These are phyloP conservation scores for Staphylotrichum tortipilum DNA, from an alignment of 495 filamentous ascomycete genomes.

Conservation along the genomic window DNA sequence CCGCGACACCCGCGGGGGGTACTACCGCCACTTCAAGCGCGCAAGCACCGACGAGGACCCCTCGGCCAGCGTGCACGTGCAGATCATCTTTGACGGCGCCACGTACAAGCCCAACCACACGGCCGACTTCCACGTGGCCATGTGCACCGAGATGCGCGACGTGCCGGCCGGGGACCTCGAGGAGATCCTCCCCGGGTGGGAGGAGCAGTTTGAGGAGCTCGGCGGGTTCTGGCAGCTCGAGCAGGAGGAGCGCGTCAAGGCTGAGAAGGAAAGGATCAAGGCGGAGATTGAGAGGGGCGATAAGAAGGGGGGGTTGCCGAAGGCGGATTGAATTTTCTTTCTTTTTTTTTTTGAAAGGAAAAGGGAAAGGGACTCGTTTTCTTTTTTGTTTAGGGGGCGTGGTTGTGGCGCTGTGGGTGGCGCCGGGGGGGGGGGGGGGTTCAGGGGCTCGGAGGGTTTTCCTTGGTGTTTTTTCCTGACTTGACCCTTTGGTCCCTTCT, in stretches of 20 bases:
- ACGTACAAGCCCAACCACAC: not conserved
- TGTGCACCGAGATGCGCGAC: not conserved
- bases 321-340: too few relatives aligned
- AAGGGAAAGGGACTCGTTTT: too few relatives aligned
- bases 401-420: too few relatives aligned
- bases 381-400: too few relatives aligned
- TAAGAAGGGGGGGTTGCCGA: too few relatives aligned
- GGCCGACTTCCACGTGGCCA: not conserved
- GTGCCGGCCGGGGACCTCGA: not conserved
- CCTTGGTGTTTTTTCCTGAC: too few relatives aligned
- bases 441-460: too few relatives aligned
- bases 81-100: not conserved
- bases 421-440: too few relatives aligned
- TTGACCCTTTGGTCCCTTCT: too few relatives aligned
- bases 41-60: not conserved
- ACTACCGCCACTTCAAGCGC: slow-evolving; percentile 4
- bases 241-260: not conserved
- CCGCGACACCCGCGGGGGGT: not conserved
- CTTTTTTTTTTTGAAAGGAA: too few relatives aligned
- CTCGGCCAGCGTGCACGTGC: not conserved
- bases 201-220: not conserved
- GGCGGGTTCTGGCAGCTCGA: not conserved
- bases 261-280: too few relatives aligned
- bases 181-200: not conserved
- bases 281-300: too few relatives aligned